These are phyloP conservation scores for Tricholoma hemisulphureum DNA, from an alignment of 768 basidiomycete genomes.

Conservation along the genomic window DNA sequence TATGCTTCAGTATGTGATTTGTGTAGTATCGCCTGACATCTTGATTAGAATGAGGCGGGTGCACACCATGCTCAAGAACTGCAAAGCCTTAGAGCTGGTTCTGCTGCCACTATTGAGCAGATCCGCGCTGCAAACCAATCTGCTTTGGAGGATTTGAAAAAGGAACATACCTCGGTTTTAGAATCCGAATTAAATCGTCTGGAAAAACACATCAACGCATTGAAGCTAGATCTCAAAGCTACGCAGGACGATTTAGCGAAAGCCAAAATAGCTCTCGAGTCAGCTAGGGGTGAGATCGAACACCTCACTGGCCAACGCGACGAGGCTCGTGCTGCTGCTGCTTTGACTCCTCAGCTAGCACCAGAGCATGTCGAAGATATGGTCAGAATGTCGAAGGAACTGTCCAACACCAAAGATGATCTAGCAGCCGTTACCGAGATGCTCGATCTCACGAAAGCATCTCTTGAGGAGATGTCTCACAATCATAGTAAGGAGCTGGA, in stretches of 20 bases:
- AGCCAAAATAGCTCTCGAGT: constrained; percentile 59
- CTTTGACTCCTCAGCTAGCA: constrained; percentile 35
- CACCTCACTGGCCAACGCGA: constrained; percentile 63
- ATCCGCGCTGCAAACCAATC: constrained; percentile 60
- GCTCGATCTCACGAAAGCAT: constrained; percentile 66
- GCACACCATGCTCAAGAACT: constrained; percentile 68
- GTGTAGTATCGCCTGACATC: constrained; percentile 4
- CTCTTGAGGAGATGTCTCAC: constrained; percentile 65
- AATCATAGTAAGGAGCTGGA: constrained; percentile 75
- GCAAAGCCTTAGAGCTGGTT: constrained; percentile 64
- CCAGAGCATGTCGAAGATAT: constrained; percentile 55
- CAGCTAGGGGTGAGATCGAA: constrained; percentile 54
- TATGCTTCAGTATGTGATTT: constrained; percentile 23
- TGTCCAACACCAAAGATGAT: constrained; percentile 67
- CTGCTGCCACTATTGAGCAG: constrained; percentile 65
- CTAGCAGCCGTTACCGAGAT: constrained; percentile 62
- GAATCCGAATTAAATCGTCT: constrained; percentile 54
- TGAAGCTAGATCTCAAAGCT: constrained; percentile 75
- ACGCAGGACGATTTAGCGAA: constrained; percentile 82
- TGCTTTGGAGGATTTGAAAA: constrained; percentile 58
- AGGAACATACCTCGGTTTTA: constrained; percentile 60
- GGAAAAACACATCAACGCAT: constrained; percentile 61
- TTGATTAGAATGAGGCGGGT: constrained; percentile 64
- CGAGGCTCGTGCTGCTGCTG: constrained; percentile 50
- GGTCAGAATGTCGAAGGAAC: constrained; percentile 54